phyloP scores from a whole-genome alignment of 495 filamentous ascomycete genomes.

The Penicillium steckii region DNA sequence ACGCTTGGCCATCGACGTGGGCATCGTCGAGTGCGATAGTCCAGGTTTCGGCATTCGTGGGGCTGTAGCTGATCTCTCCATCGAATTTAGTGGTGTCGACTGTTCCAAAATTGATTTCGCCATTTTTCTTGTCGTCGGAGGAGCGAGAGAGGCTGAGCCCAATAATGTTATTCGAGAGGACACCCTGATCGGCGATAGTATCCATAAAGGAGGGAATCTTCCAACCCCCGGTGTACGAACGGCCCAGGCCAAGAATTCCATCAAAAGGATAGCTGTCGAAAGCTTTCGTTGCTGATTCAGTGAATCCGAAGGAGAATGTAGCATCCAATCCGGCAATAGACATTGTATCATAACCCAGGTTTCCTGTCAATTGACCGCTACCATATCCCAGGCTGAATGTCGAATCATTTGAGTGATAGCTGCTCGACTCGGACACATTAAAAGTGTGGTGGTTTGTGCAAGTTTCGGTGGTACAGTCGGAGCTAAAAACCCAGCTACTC shows the following conservation, averaged over 20 bases:
- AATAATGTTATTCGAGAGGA: constrained; percentile 63
- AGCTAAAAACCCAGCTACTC: constrained; percentile 75
- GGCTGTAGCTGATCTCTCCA: constrained; percentile 64
- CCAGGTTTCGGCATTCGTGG: constrained; percentile 55
- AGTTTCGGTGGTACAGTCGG: constrained; percentile 57
- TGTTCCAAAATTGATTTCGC: constrained; percentile 74
- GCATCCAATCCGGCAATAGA: constrained; percentile 62
- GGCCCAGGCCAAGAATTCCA: constrained; percentile 80
- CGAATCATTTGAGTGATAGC: constrained; percentile 51
- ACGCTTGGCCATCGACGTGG: constrained; percentile 53
- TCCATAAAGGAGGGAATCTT: constrained; percentile 62
- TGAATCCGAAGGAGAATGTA: constrained; percentile 65
- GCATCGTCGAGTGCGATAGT: constrained; percentile 65
- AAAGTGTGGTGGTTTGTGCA: constrained; percentile 69
- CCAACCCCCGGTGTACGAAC: constrained; percentile 38
- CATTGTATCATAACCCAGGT: constrained; percentile 60
- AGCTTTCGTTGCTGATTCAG: constrained; percentile 61
- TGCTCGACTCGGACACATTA: constrained; percentile 57
- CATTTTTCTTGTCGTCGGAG: constrained; percentile 63
- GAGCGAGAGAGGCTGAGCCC: constrained; percentile 64
- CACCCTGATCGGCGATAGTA: constrained; percentile 51
- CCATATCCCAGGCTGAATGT: constrained; percentile 62
- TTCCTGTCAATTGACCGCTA: constrained; percentile 64
- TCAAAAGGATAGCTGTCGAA: constrained; percentile 79
- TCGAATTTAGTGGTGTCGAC: constrained; percentile 62